Evolutionary conservation across 164 flowering plant species (phyloP), one percentile per base, ranked within the genome.

Genomic region (Stephania yunnanensis): DNA sequence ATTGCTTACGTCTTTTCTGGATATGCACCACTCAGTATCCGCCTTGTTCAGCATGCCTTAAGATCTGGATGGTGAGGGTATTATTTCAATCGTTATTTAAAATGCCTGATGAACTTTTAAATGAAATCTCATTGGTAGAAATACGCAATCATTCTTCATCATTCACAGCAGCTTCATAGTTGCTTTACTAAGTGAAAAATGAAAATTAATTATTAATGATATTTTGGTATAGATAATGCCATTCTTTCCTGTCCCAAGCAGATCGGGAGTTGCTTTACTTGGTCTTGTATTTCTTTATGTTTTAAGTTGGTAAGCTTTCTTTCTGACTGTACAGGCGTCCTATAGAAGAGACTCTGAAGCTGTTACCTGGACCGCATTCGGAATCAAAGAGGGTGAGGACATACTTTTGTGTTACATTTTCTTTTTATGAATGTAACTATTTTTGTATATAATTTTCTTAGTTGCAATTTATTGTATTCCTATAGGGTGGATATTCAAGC

Each of bases 1-100:
- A 93, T 95, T 77, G 81, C 97, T 7, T 95, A 93, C 79, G 97
- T 91, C 73, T 95, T 90, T 79, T 91, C 99, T 77, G 99, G 99
- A 84, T 95, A 93, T 86, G 99, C 99, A 46, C 99, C 99, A 72
- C 95, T 95, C 53, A 93, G 98, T 74, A 87, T 95, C 78, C 98
- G 99, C 67, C 95, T 95, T 74, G 84, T 95, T 75, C 98, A 95
- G 82, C 91, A 95, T 72, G 99, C 97, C 66, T 77, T 93, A 78
- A 87, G 95, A 84, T 93, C 95, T 78, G 99, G 99, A 86, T 95
- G 99, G 99, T 95, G 79, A 91, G 95, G 13, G 69, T 79, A n/a
- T 61, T 68, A 52, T 72, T 81, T n/a, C 22, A 70, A 17, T 9
- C 17, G 25, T 9, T 6, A 70, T 29, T 70, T 12, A 5, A 15